phyloP scores from a whole-genome alignment of 768 basidiomycete species.

The Suillus subaureus region DNA sequence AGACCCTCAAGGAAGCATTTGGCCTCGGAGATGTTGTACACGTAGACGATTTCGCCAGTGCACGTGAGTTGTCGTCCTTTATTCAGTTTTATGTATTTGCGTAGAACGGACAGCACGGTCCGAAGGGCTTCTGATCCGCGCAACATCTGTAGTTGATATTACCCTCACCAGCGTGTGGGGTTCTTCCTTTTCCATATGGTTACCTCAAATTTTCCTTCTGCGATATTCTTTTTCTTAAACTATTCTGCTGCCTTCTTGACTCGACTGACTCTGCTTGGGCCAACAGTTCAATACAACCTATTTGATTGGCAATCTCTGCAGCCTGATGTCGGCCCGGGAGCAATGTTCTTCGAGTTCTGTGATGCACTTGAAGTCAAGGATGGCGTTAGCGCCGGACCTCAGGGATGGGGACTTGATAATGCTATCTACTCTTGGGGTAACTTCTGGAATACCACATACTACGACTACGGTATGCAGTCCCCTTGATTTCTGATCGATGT shows the following conservation, averaged over 20 bases:
- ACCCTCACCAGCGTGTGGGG: not conserved
- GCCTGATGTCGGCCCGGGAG: constrained; percentile 45
- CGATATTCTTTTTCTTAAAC: not conserved
- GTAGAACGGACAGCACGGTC: not conserved
- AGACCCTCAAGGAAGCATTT: constrained; percentile 57
- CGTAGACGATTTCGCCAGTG: constrained; percentile 66
- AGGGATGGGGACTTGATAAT: constrained; percentile 64
- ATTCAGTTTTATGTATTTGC: not conserved
- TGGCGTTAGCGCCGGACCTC: constrained; percentile 41
- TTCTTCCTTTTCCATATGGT: not conserved
- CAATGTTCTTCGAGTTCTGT: constrained; percentile 41
- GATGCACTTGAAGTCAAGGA: constrained; percentile 42
- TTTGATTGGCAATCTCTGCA: constrained; percentile 73
- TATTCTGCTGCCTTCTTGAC: not conserved
- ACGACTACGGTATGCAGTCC: constrained; percentile 41
- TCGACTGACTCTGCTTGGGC: not conserved
- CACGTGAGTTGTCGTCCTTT: constrained; percentile 36
- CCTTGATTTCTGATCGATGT: not conserved
- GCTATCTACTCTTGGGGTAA: constrained; percentile 64
- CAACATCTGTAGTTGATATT: not conserved
- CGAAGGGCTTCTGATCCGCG: not conserved
- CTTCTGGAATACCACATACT: constrained; percentile 57
- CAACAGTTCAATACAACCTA: constrained; percentile 49
- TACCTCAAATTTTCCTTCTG: not conserved
- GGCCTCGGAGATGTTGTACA: constrained; percentile 60